These are phyloP conservation scores for Pyracantha coccinea DNA, from an alignment of 331 rosid species.

Conservation along the genomic window DNA sequence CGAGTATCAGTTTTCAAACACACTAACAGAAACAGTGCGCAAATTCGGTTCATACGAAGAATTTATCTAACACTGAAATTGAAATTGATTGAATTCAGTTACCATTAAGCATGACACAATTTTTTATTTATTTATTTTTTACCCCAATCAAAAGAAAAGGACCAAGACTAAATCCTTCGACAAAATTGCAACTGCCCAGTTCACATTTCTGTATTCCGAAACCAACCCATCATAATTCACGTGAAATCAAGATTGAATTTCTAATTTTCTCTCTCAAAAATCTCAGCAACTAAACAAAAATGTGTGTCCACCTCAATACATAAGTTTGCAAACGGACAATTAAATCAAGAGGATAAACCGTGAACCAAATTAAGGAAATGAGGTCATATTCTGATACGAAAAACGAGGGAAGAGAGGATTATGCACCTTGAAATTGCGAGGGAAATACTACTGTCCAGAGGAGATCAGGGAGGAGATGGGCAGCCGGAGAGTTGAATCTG, in stretches of 20 bases:
- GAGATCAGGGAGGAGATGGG: conserved; percentile 3
- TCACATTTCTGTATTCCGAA: neutral
- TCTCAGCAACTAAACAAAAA: neutral
- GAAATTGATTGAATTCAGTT: neutral
- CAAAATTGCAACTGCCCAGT: neutral
- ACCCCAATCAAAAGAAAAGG: neutral
- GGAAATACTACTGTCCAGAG: neutral
- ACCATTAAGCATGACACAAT: neutral
- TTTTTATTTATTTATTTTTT: neutral
- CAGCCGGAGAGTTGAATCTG: conserved; percentile 6
- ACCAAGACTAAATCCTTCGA: neutral
- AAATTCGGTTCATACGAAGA: neutral
- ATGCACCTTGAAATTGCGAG: neutral
- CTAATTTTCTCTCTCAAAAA: neutral
- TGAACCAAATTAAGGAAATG: neutral
- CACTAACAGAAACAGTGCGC: neutral
- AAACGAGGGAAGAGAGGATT: neutral
- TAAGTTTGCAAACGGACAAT: neutral
- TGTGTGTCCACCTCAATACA: neutral
- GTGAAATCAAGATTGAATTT: neutral
- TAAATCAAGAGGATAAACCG: neutral
- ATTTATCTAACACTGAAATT: neutral
- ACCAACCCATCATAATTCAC: neutral
- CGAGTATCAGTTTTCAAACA: neutral
- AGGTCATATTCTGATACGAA: neutral